Conservation (phyloP, 129 eudicot genomes). For the Dittrichia graveolens region DNA sequence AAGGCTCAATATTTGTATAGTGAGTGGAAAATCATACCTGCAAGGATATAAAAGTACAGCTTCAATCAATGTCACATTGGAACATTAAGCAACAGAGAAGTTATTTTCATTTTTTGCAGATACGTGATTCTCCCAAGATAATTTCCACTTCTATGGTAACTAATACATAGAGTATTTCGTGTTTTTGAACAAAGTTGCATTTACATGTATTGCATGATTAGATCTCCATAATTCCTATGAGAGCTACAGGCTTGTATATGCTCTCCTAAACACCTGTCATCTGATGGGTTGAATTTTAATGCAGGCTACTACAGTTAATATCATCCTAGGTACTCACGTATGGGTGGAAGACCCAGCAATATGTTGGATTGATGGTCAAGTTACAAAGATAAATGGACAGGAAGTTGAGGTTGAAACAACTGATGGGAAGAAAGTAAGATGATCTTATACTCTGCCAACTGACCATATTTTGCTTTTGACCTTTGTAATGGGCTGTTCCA, state of each 20-base stretch:
- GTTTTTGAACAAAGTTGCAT: conserved; percentile 6
- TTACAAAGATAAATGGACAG: conserved; percentile 65
- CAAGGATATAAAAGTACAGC: too few relatives aligned
- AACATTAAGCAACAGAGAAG: conserved; percentile 18
- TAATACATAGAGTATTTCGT: conserved; percentile 19
- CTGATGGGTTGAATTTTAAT: conserved; percentile 36
- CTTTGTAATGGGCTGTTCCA: neutral
- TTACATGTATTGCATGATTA: conserved; percentile 21
- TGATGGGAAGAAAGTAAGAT: conserved; percentile 68
- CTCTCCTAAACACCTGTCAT: conserved; percentile 20
- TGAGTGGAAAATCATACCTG: too few relatives aligned
- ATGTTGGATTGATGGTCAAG: conserved; percentile 92
- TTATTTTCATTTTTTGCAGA: neutral
- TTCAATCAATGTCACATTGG: too few relatives aligned
- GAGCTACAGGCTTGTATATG: conserved; percentile 16
- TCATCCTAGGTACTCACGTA: conserved; percentile 77
- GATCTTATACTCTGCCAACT: conserved; percentile 14
- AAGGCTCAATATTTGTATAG: too few relatives aligned
- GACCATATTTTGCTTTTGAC: neutral
- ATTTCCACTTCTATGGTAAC: conserved; percentile 9
- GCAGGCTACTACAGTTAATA: conserved; percentile 86
- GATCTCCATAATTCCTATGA: conserved; percentile 18
- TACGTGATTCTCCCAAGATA: conserved; percentile 10
- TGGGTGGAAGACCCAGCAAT: conserved; percentile 81
- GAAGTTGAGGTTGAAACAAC: conserved; percentile 68